phyloP scores from a whole-genome alignment of 2,329 filamentous ascomycete species.

The Clarireedia hainanense region DNA sequence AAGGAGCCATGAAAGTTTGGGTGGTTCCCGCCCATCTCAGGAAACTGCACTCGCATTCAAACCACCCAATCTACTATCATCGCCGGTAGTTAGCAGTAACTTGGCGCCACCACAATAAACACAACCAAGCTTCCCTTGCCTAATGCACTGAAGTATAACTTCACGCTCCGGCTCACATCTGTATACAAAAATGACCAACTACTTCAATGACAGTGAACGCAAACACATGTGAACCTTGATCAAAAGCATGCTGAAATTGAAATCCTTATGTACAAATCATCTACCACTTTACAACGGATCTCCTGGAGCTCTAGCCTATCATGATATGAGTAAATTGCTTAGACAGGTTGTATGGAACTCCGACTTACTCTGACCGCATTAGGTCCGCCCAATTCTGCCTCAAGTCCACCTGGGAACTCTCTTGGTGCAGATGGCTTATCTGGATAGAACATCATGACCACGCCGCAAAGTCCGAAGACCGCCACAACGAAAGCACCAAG shows the following conservation, averaged over 20 bases:
- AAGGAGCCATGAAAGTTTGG: background rate
- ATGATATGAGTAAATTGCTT: constrained; percentile 12
- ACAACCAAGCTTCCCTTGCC: too few relatives aligned
- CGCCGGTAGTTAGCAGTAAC: background rate
- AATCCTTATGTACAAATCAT: constrained; percentile 29
- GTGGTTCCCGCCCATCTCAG: background rate
- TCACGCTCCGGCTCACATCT: too few relatives aligned
- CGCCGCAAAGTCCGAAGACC: constrained; percentile 57
- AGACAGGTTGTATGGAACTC: background rate
- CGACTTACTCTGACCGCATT: constrained; percentile 57
- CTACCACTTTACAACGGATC: constrained; percentile 34
- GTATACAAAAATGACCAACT: background rate
- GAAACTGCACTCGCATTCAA: background rate
- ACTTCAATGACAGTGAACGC: background rate
- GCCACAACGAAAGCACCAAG: constrained; percentile 58
- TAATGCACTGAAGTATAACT: too few relatives aligned
- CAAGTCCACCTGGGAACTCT: constrained; percentile 64
- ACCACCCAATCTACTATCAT: background rate
- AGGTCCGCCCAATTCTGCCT: constrained; percentile 66
- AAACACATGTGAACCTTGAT: background rate
- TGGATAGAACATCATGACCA: constrained; percentile 62
- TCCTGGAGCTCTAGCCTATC: constrained; percentile 45
- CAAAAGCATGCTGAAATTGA: constrained; percentile 5
- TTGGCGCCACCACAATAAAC: too few relatives aligned
- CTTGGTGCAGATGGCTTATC: constrained; percentile 62